These are phyloP conservation scores for Ceratocystis huliohia DNA, from an alignment of 2,329 filamentous ascomycete genomes.

Conservation along the genomic window DNA sequence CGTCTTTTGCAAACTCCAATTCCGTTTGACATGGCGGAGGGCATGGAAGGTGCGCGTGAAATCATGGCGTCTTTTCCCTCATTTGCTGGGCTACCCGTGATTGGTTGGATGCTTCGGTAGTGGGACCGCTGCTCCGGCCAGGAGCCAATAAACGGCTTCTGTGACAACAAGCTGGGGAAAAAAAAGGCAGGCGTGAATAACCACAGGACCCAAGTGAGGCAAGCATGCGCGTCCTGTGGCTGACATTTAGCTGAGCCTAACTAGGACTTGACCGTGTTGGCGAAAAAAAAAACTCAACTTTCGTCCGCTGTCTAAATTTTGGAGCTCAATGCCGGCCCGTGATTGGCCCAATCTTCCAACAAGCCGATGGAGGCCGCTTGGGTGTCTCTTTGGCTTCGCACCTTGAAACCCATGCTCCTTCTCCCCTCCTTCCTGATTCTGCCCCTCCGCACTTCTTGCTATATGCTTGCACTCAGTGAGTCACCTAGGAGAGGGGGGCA, in stretches of 20 bases:
- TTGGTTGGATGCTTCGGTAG: neutral
- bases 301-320: neutral
- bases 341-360: neutral
- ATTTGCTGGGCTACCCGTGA: neutral
- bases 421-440: constrained; percentile 3
- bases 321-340: neutral
- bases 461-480: neutral
- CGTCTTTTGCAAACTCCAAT: neutral
- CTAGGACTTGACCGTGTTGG: neutral
- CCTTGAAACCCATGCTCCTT: neutral
- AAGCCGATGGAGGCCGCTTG: constrained; percentile 8
- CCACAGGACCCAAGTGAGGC: neutral
- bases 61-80: neutral
- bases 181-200: neutral
- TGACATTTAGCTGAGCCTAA: neutral
- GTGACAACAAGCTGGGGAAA: neutral
- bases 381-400: neutral
- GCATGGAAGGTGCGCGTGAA: neutral
- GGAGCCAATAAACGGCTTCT: neutral
- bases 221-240: neutral
- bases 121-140: neutral
- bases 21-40: neutral
- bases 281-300: neutral
- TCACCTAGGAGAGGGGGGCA: neutral
- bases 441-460: neutral